These are phyloP conservation scores for Trametes punicea DNA, from an alignment of 768 basidiomycete genomes.

Conservation along the genomic window DNA sequence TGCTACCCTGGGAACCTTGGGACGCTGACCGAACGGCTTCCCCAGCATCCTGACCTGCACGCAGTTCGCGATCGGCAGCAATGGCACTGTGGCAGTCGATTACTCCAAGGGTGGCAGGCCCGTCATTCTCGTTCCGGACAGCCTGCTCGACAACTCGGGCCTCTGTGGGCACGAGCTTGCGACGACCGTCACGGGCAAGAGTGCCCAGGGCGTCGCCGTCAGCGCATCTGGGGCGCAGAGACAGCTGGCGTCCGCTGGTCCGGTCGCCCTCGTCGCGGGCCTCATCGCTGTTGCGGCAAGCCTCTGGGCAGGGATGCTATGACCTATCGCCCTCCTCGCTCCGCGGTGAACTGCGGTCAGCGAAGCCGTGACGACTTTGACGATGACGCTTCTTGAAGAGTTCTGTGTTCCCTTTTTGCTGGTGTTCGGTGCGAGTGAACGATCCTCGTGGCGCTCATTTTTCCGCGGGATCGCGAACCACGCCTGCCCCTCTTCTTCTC, in stretches of 20 bases:
- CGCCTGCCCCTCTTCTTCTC: background rate
- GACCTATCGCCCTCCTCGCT: too few relatives aligned
- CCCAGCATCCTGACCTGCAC: constrained; percentile 59
- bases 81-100: constrained; percentile 56
- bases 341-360: too few relatives aligned
- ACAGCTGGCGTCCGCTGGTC: background rate
- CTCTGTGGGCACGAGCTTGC: constrained; percentile 32
- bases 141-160: constrained; percentile 34
- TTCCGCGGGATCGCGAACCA: background rate
- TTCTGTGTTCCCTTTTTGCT: too few relatives aligned
- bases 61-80: constrained; percentile 66
- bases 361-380: background rate
- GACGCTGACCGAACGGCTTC: too few relatives aligned
- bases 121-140: constrained; percentile 49
- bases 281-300: background rate
- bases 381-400: background rate
- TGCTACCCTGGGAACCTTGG: too few relatives aligned
- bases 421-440: too few relatives aligned
- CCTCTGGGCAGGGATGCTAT: background rate
- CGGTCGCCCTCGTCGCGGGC: background rate
- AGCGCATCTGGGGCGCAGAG: background rate
- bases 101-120: constrained; percentile 65
- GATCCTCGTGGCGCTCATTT: background rate
- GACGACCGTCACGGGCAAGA: background rate
- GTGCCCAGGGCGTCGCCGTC: constrained; percentile 1